Base-by-base conservation (phyloP, 805 yeast genomes). In the Metschnikowia koreensis region DNA sequence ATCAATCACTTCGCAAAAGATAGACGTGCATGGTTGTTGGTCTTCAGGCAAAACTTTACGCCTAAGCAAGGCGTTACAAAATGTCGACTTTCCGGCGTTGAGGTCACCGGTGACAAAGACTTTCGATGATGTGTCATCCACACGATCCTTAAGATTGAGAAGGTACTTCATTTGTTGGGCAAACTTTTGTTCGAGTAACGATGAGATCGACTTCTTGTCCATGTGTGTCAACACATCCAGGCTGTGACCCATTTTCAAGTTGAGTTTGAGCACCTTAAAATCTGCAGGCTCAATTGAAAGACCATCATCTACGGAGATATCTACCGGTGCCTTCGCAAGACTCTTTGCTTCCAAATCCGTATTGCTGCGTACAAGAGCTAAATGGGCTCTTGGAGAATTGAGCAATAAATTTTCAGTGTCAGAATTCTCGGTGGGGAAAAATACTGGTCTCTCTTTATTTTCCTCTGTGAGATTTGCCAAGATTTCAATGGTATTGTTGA, bases 1-100 rank as follows among this genome's bases (percentile, higher is more conserved):
- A 66, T 94, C 97, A 29, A 89, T 74, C 7, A 96, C 93, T 69
- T 96, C 99, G 66, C 97, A 92, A 63, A 96, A 96, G 0, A 94
- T 97, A 55, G 89, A 85, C 0, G 99, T 94, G 62, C 97, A 91
- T 2, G 99, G 99, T 65, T 94, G 96, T 64, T 94, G 99, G 68
- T 94, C 99, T 63, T 88, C 96, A 0, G 99, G 99, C 44, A 94
- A 70, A 2, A 94, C 69, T 46, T 82, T 81, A 47, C 94, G 79
- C 58, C 92, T 77, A 53, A 94, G 71, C 39, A 94, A 73, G 1
- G 97, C 93, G 65, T 94, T 94, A 69, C 99, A 94, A 61, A 94
- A 90, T 1, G 97, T 88, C 1, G 97, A 90, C 64, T 94, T 94
- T 3, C 99, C 99, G 0, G 99, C 87, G 65, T 94, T 94, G 58